Conservation (phyloP, 345 rosid genomes). For the Orychophragmus violaceus region DNA sequence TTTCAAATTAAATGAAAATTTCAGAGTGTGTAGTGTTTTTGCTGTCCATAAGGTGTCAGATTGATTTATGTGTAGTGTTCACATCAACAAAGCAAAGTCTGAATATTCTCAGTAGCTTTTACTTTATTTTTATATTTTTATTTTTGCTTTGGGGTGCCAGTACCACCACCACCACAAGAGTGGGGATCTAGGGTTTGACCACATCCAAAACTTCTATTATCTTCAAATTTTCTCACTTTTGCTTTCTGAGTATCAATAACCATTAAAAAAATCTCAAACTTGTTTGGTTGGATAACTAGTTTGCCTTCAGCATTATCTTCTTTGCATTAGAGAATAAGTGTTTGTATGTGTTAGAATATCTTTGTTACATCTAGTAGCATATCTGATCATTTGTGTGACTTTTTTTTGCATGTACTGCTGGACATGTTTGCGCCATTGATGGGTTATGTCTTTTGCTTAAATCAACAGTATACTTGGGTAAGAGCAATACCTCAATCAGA, state of each 20-base stretch:
- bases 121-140: constrained; percentile 19
- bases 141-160: constrained; percentile 22
- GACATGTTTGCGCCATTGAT: background rate
- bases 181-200: constrained; percentile 35
- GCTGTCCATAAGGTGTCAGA: constrained; percentile 35
- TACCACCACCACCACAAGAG: constrained; percentile 23
- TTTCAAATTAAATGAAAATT: background rate
- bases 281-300: background rate
- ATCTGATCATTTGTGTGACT: background rate
- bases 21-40: constrained; percentile 15
- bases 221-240: constrained; percentile 16
- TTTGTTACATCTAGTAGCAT: background rate
- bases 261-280: background rate
- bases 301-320: background rate
- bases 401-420: constrained; percentile 12
- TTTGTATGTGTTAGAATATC: background rate
- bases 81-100: constrained; percentile 37
- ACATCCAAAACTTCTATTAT: background rate
- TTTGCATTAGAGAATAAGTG: background rate
- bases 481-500: constrained; percentile 19
- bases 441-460: constrained; percentile 7
- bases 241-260: constrained; percentile 23
- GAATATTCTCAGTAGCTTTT: constrained; percentile 37
- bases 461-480: constrained; percentile 87
- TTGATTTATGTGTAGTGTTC: constrained; percentile 33